Base-by-base conservation (phyloP, 768 basidiomycete species). In the Leccinum uliginosum region DNA sequence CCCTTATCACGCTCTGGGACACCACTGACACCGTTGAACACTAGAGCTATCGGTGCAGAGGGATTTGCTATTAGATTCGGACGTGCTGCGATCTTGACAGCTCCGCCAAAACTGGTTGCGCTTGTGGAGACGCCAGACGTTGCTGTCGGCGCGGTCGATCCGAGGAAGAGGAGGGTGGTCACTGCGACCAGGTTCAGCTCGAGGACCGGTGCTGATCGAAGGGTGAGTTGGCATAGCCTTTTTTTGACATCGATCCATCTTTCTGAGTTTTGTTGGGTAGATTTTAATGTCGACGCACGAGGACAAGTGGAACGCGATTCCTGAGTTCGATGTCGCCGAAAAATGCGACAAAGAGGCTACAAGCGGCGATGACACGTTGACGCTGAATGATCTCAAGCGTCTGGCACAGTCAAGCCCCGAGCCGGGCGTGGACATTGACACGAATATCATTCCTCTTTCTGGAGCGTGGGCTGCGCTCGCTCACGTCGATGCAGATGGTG, bases 181-280 rank as follows among this genome's bases (percentile, higher is more conserved):
- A 93, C 91, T 53, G 89, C 90, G 7, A 96, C 92, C 17, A 76
- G 93, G 58, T 95, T 94, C 67, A 93, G 91, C 67, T 86, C 89
- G 23, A 77, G 93, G 55, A 75, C 80, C 6, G 93, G 92, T 3
- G 91, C 93, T 24, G 86, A 91, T 74, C 77, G 92, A 50, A 79
- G 88, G 76, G 92, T 93, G 56, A 56, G 87, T 74, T 17, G 12
- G 46, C 50, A 32, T 62, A 15, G 15, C 12, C 53, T 21, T 27
- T 47, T n/a, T 7, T n/a, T 17, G 29, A n/a, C 6, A 27, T 38
- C 10, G n/a, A 21, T 17, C 6, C 7, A 21, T 23, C 57, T 34
- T 14, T 50, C 54, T 58, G 3, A 58, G 27, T 38, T 38, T 52
- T 21, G 17, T 34, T 34, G 50, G 2, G 8, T 59, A 92, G 91